Base-by-base conservation (phyloP, 192 early-diverging fungal genomes). In the Coemansia sp. region DNA sequence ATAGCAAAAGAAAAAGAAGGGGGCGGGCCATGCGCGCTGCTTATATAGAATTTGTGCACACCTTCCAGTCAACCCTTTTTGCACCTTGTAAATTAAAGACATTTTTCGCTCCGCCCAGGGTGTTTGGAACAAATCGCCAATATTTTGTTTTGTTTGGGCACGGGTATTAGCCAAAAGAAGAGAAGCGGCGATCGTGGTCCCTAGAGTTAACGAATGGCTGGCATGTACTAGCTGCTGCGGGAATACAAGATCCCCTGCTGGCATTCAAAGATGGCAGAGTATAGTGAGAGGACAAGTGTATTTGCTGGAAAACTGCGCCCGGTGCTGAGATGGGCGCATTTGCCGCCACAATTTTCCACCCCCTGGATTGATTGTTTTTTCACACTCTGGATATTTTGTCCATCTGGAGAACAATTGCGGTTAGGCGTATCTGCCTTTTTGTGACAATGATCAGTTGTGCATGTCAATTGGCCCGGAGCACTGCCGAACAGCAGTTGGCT, bases 141-240 rank as follows among this genome's bases (percentile, higher is more conserved):
- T 41, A 41, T 41, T 41, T 15, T 12, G 15, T 45, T 45, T n/a
- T 45, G 41, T 45, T 55, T 24, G 51, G 51, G 53, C 53, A 27
- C 53, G 53, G 53, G 53, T 32, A 55, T 25, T 23, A 22, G 14
- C 53, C 23, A 55, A 55, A 52, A 25, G 19, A 21, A 21, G 51
- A 21, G 7, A 52, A 19, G 53, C n/a, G 53, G 22, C 53, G 53
- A 55, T 55, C 53, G n/a, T 55, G 53, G 24, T 25, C 51, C 32
- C 29, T 52, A 25, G 12, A 15, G 41, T n/a, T 45, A 45, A 8
- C 41, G 41, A 45, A 45, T 45, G 41, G 2, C 2, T 45, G 41
- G 41, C 14, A 15, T 45, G 14, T 45, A n/a, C 15, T 5, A 4
- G 41, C 0, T 45, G 41, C 41, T 45, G 41, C 41, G 41, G 41